Base-by-base conservation (phyloP, 75 land plant species). In the Isoetes taiwanensis region DNA sequence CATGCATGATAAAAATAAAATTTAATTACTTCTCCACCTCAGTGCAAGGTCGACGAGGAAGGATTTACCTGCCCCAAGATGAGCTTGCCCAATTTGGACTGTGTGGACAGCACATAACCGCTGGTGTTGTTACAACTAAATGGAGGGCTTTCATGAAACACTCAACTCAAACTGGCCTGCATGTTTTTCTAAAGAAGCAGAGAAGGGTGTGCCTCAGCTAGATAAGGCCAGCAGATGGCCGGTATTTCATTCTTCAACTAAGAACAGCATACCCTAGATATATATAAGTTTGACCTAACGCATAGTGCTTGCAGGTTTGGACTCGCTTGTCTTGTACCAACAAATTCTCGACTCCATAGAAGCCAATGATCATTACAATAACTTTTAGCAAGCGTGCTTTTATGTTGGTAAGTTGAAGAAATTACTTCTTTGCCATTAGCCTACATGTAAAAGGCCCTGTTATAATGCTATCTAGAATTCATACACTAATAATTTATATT, bases 311-410 rank as follows among this genome's bases (percentile, higher is more conserved):
- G 63, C 83, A 83, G 78, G 91, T 86, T 0, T 87, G 80, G 79
- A 80, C 94, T 84, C 94, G 16, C 53, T 80, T 50, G 33, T 87
- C 21, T 35, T 87, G 46, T 87, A 87, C 39, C 61, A 80, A 12
- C 67, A 78, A 57, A 87, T 83, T 6, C 46, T 87, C 60, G 94
- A 83, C 50, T 69, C 81, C 2, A 73, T 87, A 37, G 84, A 87
- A 59, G 81, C 68, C 2, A 87, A 86, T 61, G 84, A 76, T 43
- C 80, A 80, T 37, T 72, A 86, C 28, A 86, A 86, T n/a, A n/a
- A n/a, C n/a, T 65, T 76, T 86, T 59, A 86, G 81, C 28, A 82
- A 73, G 65, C 26, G 84, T 28, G 93, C 93, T 0, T n/a, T n/a
- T 86, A 78, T 59, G 87, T 86, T 14, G 61, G 79, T 27, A 75